Percentiles rank a stretch among this genome's conserved stretches.
These are phyloP conservation scores for Leccinum rimulosum DNA, from an alignment of 768 basidiomycete genomes.

Conservation along the genomic window DNA sequence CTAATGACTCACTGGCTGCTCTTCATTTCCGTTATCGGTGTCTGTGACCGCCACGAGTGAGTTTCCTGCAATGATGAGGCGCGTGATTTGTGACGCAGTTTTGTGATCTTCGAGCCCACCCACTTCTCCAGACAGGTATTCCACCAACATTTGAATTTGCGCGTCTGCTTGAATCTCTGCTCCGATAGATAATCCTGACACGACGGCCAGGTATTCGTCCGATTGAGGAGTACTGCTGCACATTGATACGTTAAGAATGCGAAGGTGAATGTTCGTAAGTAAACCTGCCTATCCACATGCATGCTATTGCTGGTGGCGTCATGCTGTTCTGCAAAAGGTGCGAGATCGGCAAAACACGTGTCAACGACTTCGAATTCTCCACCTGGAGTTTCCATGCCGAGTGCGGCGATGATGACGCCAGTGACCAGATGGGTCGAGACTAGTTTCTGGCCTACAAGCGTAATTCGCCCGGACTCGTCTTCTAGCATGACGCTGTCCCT, in stretches of 20 bases:
- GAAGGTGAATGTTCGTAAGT: neutral
- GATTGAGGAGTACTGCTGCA: slow-evolving; percentile 20
- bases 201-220: slow-evolving; percentile 80
- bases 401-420: slow-evolving; percentile 84
- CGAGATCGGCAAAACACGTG: slow-evolving; percentile 79
- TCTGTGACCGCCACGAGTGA: slow-evolving; percentile 59
- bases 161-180: slow-evolving; percentile 59
- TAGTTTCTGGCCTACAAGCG: slow-evolving; percentile 76
- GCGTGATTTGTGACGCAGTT: slow-evolving; percentile 69
- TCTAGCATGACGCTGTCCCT: slow-evolving; percentile 88
- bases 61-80: slow-evolving; percentile 89
- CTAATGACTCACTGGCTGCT: slow-evolving; percentile 46
- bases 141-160: slow-evolving; percentile 81
- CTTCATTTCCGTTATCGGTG: slow-evolving; percentile 32
- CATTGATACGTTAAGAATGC: slow-evolving; percentile 9
- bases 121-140: slow-evolving; percentile 83
- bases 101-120: slow-evolving; percentile 67
- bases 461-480: slow-evolving; percentile 93
- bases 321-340: slow-evolving; percentile 44
- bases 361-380: slow-evolving; percentile 97
- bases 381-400: slow-evolving; percentile 84
- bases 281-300: slow-evolving; percentile 64
- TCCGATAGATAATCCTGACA: slow-evolving; percentile 85
- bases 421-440: slow-evolving; percentile 70
- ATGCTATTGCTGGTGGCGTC: slow-evolving; percentile 39